phyloP scores from a whole-genome alignment of 768 basidiomycete genomes.

The Lactarius akahatsu region DNA sequence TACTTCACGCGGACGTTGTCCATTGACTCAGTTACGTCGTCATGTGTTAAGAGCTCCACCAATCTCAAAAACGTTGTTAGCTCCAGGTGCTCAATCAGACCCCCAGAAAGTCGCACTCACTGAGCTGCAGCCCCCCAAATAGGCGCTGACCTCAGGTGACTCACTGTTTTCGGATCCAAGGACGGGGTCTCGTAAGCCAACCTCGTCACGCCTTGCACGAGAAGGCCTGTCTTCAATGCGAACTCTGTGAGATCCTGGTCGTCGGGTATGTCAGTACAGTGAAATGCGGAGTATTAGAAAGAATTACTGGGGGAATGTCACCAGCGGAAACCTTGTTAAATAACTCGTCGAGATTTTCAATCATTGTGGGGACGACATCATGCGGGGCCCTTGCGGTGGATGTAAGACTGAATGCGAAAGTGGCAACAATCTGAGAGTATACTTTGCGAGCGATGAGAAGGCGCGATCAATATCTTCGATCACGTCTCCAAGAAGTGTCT shows the following conservation, averaged over 20 bases:
- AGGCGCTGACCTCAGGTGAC: constrained; percentile 19
- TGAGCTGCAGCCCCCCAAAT: constrained; percentile 20
- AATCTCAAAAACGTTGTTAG: constrained; percentile 1
- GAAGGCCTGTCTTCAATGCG: constrained; percentile 15
- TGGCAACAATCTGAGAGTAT: background rate
- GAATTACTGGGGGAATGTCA: constrained; percentile 1
- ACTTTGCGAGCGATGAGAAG: constrained; percentile 3
- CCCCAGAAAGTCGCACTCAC: background rate
- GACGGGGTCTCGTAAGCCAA: background rate
- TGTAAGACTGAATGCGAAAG: background rate
- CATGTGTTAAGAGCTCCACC: constrained; percentile 6
- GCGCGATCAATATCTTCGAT: constrained; percentile 7
- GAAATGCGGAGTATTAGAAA: background rate
- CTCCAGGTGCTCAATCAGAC: background rate
- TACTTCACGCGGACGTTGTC: constrained; percentile 18
- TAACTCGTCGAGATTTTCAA: background rate
- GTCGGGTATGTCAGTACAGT: background rate
- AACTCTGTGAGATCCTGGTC: constrained; percentile 3
- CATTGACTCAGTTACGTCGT: constrained; percentile 4
- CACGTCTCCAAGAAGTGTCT: constrained; percentile 17
- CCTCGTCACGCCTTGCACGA: constrained; percentile 21
- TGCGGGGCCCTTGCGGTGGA: constrained; percentile 7
- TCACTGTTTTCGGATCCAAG: background rate
- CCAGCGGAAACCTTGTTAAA: constrained; percentile 14
- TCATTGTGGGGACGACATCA: constrained; percentile 1